These are phyloP conservation scores for Pythium rhizo-oryzae DNA, from an alignment of 352 stramenopile species.

Conservation along the genomic window DNA sequence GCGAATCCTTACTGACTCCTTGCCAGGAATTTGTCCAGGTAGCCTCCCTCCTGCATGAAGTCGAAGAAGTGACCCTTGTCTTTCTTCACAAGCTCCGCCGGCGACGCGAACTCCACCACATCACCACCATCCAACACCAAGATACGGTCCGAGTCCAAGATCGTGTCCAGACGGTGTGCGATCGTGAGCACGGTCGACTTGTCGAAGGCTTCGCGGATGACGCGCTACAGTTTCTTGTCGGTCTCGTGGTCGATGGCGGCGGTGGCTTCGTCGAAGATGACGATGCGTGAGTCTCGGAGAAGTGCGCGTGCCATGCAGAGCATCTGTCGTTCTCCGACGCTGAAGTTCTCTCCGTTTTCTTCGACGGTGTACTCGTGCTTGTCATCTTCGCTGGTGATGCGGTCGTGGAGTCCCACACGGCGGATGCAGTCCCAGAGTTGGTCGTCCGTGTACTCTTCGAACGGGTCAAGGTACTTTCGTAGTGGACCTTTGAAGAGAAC, in stretches of 20 bases:
- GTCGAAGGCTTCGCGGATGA: slow-evolving; percentile 84
- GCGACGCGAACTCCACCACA: slow-evolving; percentile 85
- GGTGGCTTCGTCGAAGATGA: slow-evolving; percentile 83
- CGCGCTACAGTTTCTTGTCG: slow-evolving; percentile 47
- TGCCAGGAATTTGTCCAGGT: slow-evolving; percentile 29
- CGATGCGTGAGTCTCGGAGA: slow-evolving; percentile 60
- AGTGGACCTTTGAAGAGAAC: slow-evolving; percentile 93
- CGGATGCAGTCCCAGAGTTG: slow-evolving; percentile 49
- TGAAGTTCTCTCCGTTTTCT: slow-evolving; percentile 94
- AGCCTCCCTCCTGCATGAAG: slow-evolving; percentile 43
- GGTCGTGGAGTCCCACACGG: slow-evolving; percentile 62
- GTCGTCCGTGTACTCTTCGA: slow-evolving; percentile 74
- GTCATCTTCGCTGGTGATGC: slow-evolving; percentile 41
- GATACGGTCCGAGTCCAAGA: slow-evolving; percentile 10
- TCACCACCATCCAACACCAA: slow-evolving; percentile 57
- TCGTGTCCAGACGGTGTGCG: slow-evolving; percentile 12
- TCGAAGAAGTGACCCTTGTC: slow-evolving; percentile 48
- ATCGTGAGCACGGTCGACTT: slow-evolving; percentile 95
- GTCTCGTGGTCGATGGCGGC: slow-evolving; percentile 78
- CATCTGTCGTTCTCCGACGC: slow-evolving; percentile 45
- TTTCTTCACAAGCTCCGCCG: slow-evolving; percentile 51
- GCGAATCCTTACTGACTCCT: neutral
- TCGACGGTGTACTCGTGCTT: too few species aligned
- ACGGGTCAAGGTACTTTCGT: slow-evolving; percentile 91
- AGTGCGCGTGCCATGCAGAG: slow-evolving; percentile 82